Evolutionary conservation across 495 filamentous ascomycete species (phyloP).

Genomic region (Cladorrhinum samala): DNA sequence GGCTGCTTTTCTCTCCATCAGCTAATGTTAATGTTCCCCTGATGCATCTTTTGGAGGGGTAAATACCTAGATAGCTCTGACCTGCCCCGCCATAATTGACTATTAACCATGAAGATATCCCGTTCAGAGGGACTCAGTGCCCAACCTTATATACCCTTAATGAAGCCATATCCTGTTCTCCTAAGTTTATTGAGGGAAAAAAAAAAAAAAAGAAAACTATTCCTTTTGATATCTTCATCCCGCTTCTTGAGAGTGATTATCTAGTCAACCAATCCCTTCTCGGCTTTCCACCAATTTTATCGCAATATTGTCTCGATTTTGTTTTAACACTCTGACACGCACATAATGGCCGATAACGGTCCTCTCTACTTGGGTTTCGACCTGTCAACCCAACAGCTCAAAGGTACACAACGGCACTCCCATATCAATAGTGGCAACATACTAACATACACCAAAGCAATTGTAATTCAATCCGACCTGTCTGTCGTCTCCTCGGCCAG

Average conservation of each 20-base stretch:
- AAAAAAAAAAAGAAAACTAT: too few species aligned
- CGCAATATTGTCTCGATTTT: not conserved
- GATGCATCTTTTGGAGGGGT: not conserved
- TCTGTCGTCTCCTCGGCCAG: constrained; percentile 69
- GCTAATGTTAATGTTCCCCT: not conserved
- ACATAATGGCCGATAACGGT: constrained; percentile 38
- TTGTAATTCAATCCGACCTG: constrained; percentile 75
- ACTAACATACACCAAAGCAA: constrained; percentile 36
- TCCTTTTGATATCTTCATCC: too few species aligned
- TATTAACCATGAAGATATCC: not conserved
- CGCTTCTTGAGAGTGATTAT: too few species aligned
- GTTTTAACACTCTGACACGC: constrained; percentile 12
- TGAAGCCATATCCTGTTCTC: too few species aligned
- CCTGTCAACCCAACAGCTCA: constrained; percentile 92
- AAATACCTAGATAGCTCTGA: not conserved
- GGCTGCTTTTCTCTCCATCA: constrained; percentile 15
- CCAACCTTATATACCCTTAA: too few species aligned
- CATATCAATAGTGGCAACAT: constrained; percentile 3
- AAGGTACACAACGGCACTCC: constrained; percentile 47
- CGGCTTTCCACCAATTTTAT: not conserved
- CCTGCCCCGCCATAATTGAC: constrained; percentile 11
- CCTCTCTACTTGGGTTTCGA: constrained; percentile 90
- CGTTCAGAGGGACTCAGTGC: not conserved
- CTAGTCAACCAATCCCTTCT: too few species aligned
- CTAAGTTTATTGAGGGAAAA: too few species aligned